Base-by-base conservation (phyloP, 148 eudicot genomes). In the Vaccinium myrtillus region DNA sequence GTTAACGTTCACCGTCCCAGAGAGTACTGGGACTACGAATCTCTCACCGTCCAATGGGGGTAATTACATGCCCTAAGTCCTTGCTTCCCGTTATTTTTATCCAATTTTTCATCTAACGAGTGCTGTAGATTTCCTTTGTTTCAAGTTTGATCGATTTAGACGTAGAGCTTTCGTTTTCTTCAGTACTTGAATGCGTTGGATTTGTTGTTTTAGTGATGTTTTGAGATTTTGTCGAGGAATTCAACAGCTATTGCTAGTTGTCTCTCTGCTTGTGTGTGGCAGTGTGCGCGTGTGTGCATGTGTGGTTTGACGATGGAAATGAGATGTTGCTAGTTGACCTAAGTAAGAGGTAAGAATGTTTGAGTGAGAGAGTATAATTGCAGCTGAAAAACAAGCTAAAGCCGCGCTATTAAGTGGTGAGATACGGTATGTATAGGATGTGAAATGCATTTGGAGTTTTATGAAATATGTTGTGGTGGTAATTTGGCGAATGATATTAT, bases 21-120 rank as follows among this genome's bases (percentile, higher is more conserved):
- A 48, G 86, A 87, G 5, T 84, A 87, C 82, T 85, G 89, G 89
- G 89, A 88, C 48, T 88, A 88, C 82, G 90, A 88, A 81, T 83
- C 90, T 48, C 90, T 88, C 86, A 83, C 88, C 75, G 90, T 88
- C 39, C 88, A 88, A 86, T 88, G 90, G 90, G 90, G 90, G 90
- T 88, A 87, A 83, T 27, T 14, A 11, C 13, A 56, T 75, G n/a
- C 82, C 82, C 83, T 83, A 27, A 74, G 43, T 79, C 27, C 70
- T 51, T n/a, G 43, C 27, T 46, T 84, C 21, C 8, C 7, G 79
- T 32, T 71, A 27, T 27, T 85, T 1, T 23, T 74, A 5, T 58
- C 13, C 55, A 39, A 36, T 39, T 80, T 46, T 16, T 21, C 48
- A 8, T 3, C 19, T 23, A 7, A 1, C 2, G 7, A 49, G 19